Base-by-base conservation (phyloP, 2,329 filamentous ascomycete species). In the Tolypocladium amazonense region DNA sequence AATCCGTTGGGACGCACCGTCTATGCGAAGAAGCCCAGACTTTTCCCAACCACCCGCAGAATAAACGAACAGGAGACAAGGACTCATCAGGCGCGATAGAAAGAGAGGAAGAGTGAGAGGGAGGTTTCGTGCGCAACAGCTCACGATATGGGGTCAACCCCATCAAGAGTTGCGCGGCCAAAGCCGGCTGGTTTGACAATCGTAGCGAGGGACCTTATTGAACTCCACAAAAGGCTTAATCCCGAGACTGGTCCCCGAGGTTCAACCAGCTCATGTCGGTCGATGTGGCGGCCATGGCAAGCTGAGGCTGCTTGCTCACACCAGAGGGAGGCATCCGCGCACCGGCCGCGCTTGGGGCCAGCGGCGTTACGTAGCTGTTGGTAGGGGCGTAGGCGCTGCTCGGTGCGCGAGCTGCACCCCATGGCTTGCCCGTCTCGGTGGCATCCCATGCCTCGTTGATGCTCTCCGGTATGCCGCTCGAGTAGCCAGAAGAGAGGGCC, bases 201-300 rank as follows among this genome's bases (percentile, higher is more conserved):
- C 12, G 7, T 37, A 12, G 12, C 37, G 38, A 38, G 15, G 23
- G 41, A 8, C 3, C 5, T n/a, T n/a, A 8, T 20, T 23, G 20
- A n/a, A 7, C 25, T n/a, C 37, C 23, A 4, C 20, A 33, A 4
- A 39, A 58, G 57, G 62, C 20, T 63, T 62, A 71, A 57, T 65
- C 61, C 61, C 67, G 69, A 50, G 67, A 63, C 43, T 71, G 69
- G 43, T 81, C 81, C 55, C 85, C 86, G 23, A 92, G 78, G 68
- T 92, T 91, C 63, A 92, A 74, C 89, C 89, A 92, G 73, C 87
- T 90, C 87, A 92, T 89, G 71, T 92, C 89, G 57, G 80, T 81
- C 15, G 81, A 79, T 8, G 76, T 76, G 33, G 77, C 71, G 56
- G 81, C 77, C 72, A 75, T 79, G 27, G 75, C 72, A 37, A 83